These are phyloP conservation scores for Piper betle DNA, from an alignment of 164 flowering plant species.

Conservation along the genomic window DNA sequence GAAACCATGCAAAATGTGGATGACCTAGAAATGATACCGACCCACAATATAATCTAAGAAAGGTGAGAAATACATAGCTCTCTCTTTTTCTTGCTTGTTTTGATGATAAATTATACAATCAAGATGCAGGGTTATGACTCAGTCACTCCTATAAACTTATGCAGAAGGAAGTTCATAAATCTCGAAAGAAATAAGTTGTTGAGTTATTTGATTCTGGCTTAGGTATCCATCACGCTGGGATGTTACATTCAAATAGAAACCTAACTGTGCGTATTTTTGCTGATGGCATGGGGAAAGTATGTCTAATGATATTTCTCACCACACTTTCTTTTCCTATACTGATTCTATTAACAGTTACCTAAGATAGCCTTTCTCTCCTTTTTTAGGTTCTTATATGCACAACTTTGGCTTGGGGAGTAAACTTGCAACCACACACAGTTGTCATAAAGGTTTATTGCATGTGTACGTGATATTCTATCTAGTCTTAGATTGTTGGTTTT, in stretches of 20 bases:
- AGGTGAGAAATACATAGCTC: conserved; percentile 29
- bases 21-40: conserved; percentile 46
- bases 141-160: conserved; percentile 2
- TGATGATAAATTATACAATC: neutral
- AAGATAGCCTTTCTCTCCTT: conserved; percentile 1
- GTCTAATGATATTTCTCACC: neutral
- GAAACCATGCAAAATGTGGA: conserved; percentile 52
- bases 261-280: conserved; percentile 93
- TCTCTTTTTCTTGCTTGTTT: neutral
- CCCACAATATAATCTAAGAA: conserved; percentile 52
- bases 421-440: conserved; percentile 98
- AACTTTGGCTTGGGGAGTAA: conserved; percentile 99
- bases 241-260: conserved; percentile 91
- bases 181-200: conserved; percentile 85
- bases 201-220: conserved; percentile 63
- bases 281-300: conserved; percentile 77
- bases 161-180: conserved; percentile 85
- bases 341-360: neutral
- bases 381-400: conserved; percentile 96
- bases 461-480: neutral
- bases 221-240: conserved; percentile 99
- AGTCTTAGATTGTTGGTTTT: neutral
- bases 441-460: conserved; percentile 67
- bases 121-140: neutral
- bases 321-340: neutral